Evolutionary conservation across 2,329 filamentous ascomycete species (phyloP).

Genomic region (Ascochyta clinopodiicola): DNA sequence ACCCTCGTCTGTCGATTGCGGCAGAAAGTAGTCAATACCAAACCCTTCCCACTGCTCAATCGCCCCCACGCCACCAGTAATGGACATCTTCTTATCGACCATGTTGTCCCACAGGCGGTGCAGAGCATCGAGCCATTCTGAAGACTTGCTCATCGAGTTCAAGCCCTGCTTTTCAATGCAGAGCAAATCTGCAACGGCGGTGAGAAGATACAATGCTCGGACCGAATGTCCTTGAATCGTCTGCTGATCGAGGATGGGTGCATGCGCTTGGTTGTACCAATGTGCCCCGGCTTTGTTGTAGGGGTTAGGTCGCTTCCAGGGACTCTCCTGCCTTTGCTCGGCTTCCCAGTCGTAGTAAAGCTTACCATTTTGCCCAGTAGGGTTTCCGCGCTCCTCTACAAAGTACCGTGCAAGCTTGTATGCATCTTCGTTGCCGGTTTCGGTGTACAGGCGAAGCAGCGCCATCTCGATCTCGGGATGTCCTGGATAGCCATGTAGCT

Average conservation of each 20-base stretch:
- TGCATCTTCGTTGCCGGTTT: conserved; percentile 49
- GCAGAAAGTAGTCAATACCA: conserved; percentile 63
- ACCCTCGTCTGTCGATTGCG: conserved; percentile 65
- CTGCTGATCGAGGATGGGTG: conserved; percentile 60
- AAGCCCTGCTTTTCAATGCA: conserved; percentile 40
- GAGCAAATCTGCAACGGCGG: conserved; percentile 62
- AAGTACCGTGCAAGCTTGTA: conserved; percentile 63
- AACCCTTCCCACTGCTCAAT: conserved; percentile 68
- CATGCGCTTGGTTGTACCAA: conserved; percentile 64
- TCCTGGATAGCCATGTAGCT: conserved; percentile 66
- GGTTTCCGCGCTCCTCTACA: conserved; percentile 64
- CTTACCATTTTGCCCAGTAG: conserved; percentile 55
- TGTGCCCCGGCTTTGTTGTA: conserved; percentile 53
- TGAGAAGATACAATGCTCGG: conserved; percentile 66
- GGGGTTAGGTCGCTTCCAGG: conserved; percentile 56
- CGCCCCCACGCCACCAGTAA: conserved; percentile 67
- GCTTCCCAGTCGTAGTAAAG: conserved; percentile 65
- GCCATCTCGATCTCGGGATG: conserved; percentile 64
- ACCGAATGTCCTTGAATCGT: conserved; percentile 67
- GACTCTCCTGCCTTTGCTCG: conserved; percentile 57
- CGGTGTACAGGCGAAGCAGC: conserved; percentile 54
- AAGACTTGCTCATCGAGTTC: conserved; percentile 18
- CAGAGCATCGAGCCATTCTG: conserved; percentile 44
- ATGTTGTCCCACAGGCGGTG: conserved; percentile 65
- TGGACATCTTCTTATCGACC: conserved; percentile 67